Evolutionary conservation across 2,329 filamentous ascomycete genomes (phyloP).

Genomic region (Phaeosphaeria sp.): DNA sequence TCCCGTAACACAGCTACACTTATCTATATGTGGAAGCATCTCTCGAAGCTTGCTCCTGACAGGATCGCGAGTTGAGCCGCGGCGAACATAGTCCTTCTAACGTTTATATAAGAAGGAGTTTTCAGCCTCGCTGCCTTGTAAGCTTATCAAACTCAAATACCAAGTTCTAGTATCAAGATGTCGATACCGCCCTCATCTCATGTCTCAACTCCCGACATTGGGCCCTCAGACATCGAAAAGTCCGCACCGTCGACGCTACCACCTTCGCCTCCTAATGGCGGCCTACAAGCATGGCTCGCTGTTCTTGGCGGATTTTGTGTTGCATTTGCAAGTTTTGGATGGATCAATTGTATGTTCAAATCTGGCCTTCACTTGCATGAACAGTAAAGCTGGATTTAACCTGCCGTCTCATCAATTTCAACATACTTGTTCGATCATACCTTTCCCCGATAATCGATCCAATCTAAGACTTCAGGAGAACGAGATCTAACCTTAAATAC

Average conservation of each 20-base stretch:
- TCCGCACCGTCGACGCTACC: neutral
- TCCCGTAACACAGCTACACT: neutral
- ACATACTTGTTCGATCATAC: too few species aligned
- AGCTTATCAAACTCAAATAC: too few species aligned
- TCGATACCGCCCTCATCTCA: neutral
- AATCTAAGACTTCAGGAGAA: too few species aligned
- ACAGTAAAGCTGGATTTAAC: too few species aligned
- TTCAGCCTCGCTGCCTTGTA: too few species aligned
- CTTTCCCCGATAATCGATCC: too few species aligned
- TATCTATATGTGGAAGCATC: neutral
- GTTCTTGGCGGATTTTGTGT: conserved; percentile 39
- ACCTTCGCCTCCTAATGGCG: neutral
- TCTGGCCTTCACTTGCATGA: neutral
- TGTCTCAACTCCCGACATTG: neutral
- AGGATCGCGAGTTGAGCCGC: neutral
- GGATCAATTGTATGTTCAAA: conserved; percentile 15
- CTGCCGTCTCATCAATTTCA: too few species aligned
- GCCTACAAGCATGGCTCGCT: conserved; percentile 39
- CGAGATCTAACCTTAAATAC: neutral
- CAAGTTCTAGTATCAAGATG: neutral
- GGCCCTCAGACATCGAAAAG: neutral
- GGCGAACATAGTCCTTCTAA: too few species aligned
- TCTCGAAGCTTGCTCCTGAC: neutral
- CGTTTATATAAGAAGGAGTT: too few species aligned
- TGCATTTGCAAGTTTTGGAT: conserved; percentile 47